A percentile compares a stretch with the other conserved stretches of the same genome.
These are phyloP conservation scores for Dactylella cylindrospora DNA, from an alignment of 2,329 filamentous ascomycete genomes.

Conservation along the genomic window DNA sequence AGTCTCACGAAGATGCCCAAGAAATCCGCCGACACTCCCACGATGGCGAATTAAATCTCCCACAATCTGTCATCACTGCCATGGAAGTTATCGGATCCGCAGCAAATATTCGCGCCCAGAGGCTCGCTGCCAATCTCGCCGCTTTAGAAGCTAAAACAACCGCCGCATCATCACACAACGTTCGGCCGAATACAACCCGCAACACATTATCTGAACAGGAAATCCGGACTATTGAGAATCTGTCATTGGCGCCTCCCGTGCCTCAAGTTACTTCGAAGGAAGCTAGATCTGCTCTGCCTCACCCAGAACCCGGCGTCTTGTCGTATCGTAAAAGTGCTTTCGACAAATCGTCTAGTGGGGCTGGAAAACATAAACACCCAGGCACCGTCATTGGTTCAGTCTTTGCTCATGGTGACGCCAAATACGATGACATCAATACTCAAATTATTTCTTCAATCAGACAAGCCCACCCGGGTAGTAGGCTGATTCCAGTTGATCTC, in stretches of 20 bases:
- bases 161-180: slow-evolving; percentile 23
- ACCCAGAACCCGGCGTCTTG: neutral
- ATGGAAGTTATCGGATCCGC: slow-evolving; percentile 28
- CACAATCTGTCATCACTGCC: slow-evolving; percentile 21
- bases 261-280: neutral
- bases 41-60: slow-evolving; percentile 18
- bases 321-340: slow-evolving; percentile 30
- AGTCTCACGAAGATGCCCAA: slow-evolving; percentile 28
- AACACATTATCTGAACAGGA: neutral
- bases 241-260: neutral
- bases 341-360: slow-evolving; percentile 1
- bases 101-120: slow-evolving; percentile 19
- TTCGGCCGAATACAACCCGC: slow-evolving; percentile 22
- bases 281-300: neutral
- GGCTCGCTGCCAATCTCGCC: slow-evolving; percentile 39
- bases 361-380: slow-evolving; percentile 22
- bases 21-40: slow-evolving; percentile 15
- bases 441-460: slow-evolving; percentile 29
- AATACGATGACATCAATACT: slow-evolving; percentile 30
- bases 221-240: neutral
- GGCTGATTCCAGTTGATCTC: slow-evolving; percentile 25
- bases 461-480: slow-evolving; percentile 15
- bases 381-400: slow-evolving; percentile 25
- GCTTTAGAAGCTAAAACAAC: slow-evolving; percentile 20
- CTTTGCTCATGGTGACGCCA: slow-evolving; percentile 19